These are phyloP conservation scores for Hemisphaericaspora xylofermentans DNA, from an alignment of 1,139 yeast genomes.

Conservation along the genomic window DNA sequence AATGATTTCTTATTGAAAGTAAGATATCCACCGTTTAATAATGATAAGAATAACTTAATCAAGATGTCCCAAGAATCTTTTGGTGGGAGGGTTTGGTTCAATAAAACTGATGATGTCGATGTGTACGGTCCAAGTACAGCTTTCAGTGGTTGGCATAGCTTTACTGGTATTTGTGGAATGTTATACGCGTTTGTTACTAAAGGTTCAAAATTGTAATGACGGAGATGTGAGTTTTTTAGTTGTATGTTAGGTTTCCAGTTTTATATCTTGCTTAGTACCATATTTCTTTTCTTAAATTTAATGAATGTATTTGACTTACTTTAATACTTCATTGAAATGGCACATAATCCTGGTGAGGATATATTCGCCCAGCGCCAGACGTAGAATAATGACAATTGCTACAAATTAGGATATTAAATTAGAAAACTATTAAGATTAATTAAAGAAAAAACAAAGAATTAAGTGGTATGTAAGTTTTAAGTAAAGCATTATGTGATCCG, in stretches of 20 bases:
- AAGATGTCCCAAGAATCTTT: constrained; percentile 26
- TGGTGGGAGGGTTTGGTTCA: constrained; percentile 38
- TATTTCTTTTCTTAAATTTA: too few relatives aligned
- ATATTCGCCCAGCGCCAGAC: too few relatives aligned
- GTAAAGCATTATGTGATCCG: too few relatives aligned
- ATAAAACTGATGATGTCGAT: constrained; percentile 34
- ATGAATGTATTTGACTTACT: too few relatives aligned
- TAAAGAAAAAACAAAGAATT: background rate
- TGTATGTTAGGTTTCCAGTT: too few relatives aligned
- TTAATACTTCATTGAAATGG: too few relatives aligned
- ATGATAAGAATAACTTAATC: constrained; percentile 31
- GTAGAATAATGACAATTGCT: too few relatives aligned
- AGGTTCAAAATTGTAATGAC: background rate
- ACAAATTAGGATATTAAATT: background rate
- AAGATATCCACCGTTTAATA: constrained; percentile 69
- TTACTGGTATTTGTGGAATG: constrained; percentile 32
- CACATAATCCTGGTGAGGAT: too few relatives aligned
- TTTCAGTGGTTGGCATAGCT: constrained; percentile 34
- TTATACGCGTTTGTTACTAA: constrained; percentile 10
- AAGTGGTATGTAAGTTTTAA: too few relatives aligned
- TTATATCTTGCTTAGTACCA: too few relatives aligned
- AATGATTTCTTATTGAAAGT: constrained; percentile 55
- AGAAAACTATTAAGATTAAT: background rate
- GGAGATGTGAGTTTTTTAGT: too few relatives aligned
- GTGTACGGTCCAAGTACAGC: constrained; percentile 35